Evolutionary conservation across 495 filamentous ascomycete species (phyloP), one percentile per base, ranked within the genome.

Genomic region (Penicillium crystallinum): DNA sequence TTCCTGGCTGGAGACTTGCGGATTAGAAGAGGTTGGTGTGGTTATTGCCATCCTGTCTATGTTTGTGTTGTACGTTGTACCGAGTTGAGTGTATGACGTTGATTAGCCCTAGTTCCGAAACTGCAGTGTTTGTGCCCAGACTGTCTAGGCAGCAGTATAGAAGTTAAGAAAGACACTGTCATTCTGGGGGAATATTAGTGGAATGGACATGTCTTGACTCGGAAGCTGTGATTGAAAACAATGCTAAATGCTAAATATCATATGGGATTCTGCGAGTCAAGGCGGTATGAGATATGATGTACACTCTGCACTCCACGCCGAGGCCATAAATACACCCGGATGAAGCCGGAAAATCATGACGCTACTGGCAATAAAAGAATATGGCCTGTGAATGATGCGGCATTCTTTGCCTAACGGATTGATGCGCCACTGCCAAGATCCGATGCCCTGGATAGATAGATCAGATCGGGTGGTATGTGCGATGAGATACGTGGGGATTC

Each of bases 401-500:
- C 49, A 46, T 45, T 51, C 38, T 18, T 41, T 19, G 31, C 1
- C 15, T 9, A 41, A 22, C 39, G 21, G 21, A 14, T 41, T 23
- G n/a, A n/a, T n/a, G 31, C 35, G 22, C 35, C 35, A 42, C 37
- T 33, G 35, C 38, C 27, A 34, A 40, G 48, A 17, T 33, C 38
- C 25, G 27, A 22, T 8, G 0, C 21, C 36, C 35, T 30, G 22
- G 19, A 10, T 15, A 18, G 31, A 36, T 37, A 6, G 19, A 35
- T 40, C 45, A 38, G 27, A 49, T 49, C 21, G 11, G 46, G n/a
- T 38, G 51, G 54, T 54, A 61, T 61, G 51, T 34, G 19, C 7
- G n/a, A 37, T 46, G 22, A 19, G 6, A 35, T 15, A 21, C 23
- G 23, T 27, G 23, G 23, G 7, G 41, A n/a, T 48, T 50, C 36